These are phyloP conservation scores for Alternaria gaisen DNA, from an alignment of 2,329 filamentous ascomycete genomes.

Conservation along the genomic window DNA sequence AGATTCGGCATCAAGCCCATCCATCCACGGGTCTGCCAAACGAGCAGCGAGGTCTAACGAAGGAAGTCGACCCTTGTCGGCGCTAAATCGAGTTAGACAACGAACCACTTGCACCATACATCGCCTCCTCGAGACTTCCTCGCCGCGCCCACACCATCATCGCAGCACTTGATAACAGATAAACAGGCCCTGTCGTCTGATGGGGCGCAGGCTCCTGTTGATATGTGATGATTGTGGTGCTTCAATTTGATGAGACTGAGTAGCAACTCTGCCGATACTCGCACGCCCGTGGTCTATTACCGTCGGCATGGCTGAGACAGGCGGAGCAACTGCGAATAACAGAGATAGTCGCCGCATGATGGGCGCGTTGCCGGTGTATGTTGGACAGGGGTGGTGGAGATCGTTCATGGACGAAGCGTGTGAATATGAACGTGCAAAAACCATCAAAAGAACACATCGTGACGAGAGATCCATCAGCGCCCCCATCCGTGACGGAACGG, in stretches of 20 bases:
- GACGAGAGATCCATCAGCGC: slow-evolving; percentile 9
- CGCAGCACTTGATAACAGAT: slow-evolving; percentile 6
- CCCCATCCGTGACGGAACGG: slow-evolving; percentile 6
- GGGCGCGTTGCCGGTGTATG: slow-evolving; percentile 11
- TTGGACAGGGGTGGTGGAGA: slow-evolving; percentile 21
- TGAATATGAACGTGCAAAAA: slow-evolving; percentile 21
- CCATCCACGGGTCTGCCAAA: slow-evolving; percentile 17
- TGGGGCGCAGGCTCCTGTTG: background rate
- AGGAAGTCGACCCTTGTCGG: slow-evolving; percentile 10
- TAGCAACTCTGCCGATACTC: background rate
- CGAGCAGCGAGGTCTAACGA: slow-evolving; percentile 18
- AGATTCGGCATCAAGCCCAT: slow-evolving; percentile 17
- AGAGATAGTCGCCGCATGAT: slow-evolving; percentile 15
- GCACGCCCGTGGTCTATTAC: background rate
- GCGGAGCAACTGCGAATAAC: slow-evolving; percentile 16
- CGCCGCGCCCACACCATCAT: slow-evolving; percentile 24
- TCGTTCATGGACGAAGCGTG: slow-evolving; percentile 19
- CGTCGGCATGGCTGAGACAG: slow-evolving; percentile 11
- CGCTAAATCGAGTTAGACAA: slow-evolving; percentile 28
- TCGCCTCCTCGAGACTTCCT: slow-evolving; percentile 36
- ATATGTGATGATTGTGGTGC: background rate
- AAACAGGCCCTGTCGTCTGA: background rate
- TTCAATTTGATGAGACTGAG: background rate
- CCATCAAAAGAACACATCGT: slow-evolving; percentile 12
- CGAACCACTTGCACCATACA: slow-evolving; percentile 24